phyloP scores from a whole-genome alignment of 805 yeast species.

The Candida broadrunensis region DNA sequence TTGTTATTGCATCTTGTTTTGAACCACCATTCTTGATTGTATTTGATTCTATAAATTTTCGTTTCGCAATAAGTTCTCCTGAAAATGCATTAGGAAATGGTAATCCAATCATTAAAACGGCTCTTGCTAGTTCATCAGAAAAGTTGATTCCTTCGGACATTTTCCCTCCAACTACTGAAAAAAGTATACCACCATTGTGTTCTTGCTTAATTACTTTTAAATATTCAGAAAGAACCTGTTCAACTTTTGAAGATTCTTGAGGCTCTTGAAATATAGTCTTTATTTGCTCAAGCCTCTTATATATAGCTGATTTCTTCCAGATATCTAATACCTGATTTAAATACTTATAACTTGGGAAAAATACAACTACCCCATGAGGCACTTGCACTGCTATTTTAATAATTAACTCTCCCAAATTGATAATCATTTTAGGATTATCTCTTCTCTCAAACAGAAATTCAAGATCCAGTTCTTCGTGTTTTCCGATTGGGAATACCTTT shows the following conservation, averaged over 20 bases:
- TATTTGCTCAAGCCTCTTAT: constrained; percentile 27
- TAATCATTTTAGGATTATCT: constrained; percentile 41
- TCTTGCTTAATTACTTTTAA: constrained; percentile 34
- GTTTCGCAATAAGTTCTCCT: constrained; percentile 75
- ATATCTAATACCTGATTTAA: constrained; percentile 44
- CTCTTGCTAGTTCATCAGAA: constrained; percentile 82
- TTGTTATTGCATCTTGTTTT: constrained; percentile 41
- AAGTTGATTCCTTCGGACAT: constrained; percentile 93
- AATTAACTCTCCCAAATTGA: constrained; percentile 49
- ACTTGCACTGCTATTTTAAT: constrained; percentile 39
- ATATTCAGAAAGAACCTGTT: constrained; percentile 49
- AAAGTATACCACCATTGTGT: constrained; percentile 57
- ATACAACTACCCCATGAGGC: constrained; percentile 77
- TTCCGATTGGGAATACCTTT: constrained; percentile 52
- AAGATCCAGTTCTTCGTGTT: constrained; percentile 25
- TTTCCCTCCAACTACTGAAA: constrained; percentile 91
- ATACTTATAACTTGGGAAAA: constrained; percentile 83
- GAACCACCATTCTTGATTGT: constrained; percentile 50
- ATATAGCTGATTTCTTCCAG: constrained; percentile 50
- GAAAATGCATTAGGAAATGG: constrained; percentile 86
- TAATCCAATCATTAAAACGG: constrained; percentile 80
- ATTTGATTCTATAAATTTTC: constrained; percentile 56
- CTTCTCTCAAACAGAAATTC: constrained; percentile 73
- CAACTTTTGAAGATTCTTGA: constrained; percentile 37
- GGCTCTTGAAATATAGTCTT: constrained; percentile 62